phyloP scores from a whole-genome alignment of 2,329 filamentous ascomycete species.

The Fusarium sp. region DNA sequence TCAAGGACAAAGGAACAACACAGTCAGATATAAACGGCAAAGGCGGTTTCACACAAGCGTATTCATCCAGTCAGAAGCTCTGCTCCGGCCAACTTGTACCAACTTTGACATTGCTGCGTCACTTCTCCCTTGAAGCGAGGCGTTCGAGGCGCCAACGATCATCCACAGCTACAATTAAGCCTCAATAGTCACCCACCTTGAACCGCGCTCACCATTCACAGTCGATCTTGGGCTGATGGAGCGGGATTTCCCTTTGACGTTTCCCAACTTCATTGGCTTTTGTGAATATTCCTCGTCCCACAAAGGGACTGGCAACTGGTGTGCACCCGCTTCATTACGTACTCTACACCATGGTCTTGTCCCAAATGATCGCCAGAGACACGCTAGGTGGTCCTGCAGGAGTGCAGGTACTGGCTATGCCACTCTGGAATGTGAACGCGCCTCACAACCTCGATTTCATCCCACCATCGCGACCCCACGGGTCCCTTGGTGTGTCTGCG shows the following conservation, averaged over 20 bases:
- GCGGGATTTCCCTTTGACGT: constrained; percentile 26
- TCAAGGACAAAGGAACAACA: constrained; percentile 15
- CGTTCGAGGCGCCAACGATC: constrained; percentile 12
- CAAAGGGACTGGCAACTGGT: constrained; percentile 31
- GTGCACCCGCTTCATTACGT: constrained; percentile 40
- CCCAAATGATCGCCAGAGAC: constrained; percentile 35
- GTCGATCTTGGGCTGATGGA: constrained; percentile 1
- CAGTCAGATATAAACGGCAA: constrained; percentile 26
- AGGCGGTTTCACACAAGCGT: constrained; percentile 26
- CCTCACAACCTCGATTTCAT: constrained; percentile 40
- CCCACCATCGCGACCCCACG: constrained; percentile 36
- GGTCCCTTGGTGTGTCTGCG: constrained; percentile 8
- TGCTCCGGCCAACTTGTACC: constrained; percentile 29
- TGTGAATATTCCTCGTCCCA: constrained; percentile 27
- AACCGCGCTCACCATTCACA: constrained; percentile 21
- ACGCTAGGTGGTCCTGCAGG: constrained; percentile 35
- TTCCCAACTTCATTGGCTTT: constrained; percentile 26
- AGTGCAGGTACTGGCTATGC: constrained; percentile 35
- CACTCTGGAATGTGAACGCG: constrained; percentile 41
- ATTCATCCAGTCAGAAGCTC: constrained; percentile 22
- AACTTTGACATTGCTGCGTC: constrained; percentile 29
- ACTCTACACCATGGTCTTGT: constrained; percentile 30
- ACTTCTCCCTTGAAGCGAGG: constrained; percentile 30
- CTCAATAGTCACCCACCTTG: constrained; percentile 23
- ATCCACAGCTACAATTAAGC: constrained; percentile 29